Evolutionary conservation across 83 land plant species (phyloP), one percentile per base, ranked within the genome.

Genomic region (Diphasiastrum complanatum): DNA sequence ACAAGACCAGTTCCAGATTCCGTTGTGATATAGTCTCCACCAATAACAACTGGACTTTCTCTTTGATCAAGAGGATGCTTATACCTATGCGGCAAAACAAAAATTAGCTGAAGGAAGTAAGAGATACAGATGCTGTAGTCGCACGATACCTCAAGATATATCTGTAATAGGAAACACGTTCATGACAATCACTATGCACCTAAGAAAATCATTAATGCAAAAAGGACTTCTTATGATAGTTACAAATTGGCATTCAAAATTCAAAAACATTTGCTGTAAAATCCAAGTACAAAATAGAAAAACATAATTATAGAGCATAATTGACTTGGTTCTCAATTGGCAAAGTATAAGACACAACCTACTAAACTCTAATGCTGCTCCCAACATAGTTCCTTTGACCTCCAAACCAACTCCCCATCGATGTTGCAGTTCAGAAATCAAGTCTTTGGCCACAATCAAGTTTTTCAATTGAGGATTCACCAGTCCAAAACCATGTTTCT

Each of bases 1-100:
- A 95, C 99, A 51, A 95, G 64, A 20, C 99, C 99, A 45, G 99
- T 95, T 71, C 99, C 99, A 23, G 97, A 84, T 49, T 95, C 99
- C 30, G 97, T 90, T 33, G 96, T 90, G 18, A 95, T 90, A 52
- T 95, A 95, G 53, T 84, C 97, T 26, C 95, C 99, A 51, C 99
- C 99, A 62, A 95, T 53, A 27, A 95, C 93, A 70, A 95, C 81
- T 12, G 87, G 93, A 61, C 95, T 78, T 58, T 95, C 90, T 60
- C 74, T 80, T 25, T 66, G 67, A 51, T 81, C 79, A 4, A 95
- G 31, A 25, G 99, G 97, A 74, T 95, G 99, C 10, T 60, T 29
- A 65, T 95, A 95, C 71, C 99, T 95, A 19, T 6, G 0, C 10
- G 22, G 75, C n/a, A 26, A 55, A 2, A 24, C 10, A 63, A 29